A percentile compares a stretch with the other conserved stretches of the same genome.
Evolutionary conservation across 176 grass and related monocot genomes (phyloP).

Genomic region (Phyllostachys edulis): DNA sequence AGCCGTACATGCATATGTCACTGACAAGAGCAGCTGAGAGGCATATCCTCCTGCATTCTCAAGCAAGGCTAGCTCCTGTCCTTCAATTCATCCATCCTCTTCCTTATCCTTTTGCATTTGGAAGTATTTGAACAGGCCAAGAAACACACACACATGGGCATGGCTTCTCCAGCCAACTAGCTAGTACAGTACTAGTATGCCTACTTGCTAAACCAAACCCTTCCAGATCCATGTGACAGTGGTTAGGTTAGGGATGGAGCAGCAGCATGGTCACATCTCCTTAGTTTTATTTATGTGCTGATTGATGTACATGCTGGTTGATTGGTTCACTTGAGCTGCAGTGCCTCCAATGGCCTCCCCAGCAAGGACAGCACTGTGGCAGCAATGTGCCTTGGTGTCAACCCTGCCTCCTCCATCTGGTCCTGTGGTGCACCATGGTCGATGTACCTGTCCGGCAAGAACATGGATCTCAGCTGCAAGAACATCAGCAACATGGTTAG

Average conservation of each 20-base stretch:
- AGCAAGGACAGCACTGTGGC: constrained; percentile 75
- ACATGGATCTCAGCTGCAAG: constrained; percentile 87
- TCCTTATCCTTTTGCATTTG: constrained; percentile 12
- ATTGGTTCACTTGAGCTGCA: constrained; percentile 50
- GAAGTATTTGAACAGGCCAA: constrained; percentile 24
- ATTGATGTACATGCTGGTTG: background rate
- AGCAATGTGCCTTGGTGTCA: constrained; percentile 73
- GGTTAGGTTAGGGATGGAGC: background rate
- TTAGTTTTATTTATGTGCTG: background rate
- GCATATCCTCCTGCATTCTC: background rate
- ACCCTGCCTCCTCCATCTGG: constrained; percentile 84
- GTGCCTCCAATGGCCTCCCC: constrained; percentile 71
- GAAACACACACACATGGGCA: background rate
- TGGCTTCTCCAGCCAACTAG: background rate
- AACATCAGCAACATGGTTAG: background rate
- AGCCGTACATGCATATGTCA: background rate
- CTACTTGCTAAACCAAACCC: background rate
- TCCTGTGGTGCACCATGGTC: constrained; percentile 77
- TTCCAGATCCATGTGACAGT: background rate
- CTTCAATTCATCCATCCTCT: background rate
- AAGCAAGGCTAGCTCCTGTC: background rate
- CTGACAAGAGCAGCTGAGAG: background rate
- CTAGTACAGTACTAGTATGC: background rate
- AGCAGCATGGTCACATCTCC: background rate
- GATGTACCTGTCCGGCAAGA: constrained; percentile 87